phyloP scores from a whole-genome alignment of 768 basidiomycete species.

The Sutorius australiensis region DNA sequence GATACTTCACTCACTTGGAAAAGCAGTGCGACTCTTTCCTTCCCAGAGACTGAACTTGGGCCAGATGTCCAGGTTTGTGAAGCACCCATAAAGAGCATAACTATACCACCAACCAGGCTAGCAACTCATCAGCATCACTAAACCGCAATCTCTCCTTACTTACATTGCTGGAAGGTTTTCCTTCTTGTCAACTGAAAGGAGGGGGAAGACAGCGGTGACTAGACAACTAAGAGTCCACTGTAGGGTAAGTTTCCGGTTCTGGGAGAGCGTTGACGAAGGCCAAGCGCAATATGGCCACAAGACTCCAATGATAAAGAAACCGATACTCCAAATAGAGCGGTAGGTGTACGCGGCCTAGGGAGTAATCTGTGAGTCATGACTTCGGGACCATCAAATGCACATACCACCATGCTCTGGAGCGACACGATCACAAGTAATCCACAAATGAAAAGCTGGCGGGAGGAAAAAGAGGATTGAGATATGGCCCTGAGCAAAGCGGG shows the following conservation, averaged over 20 bases:
- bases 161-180: constrained; percentile 63
- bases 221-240: constrained; percentile 52
- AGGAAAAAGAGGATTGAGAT: constrained; percentile 23
- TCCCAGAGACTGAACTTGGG: not conserved
- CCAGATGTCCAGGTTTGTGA: constrained; percentile 12
- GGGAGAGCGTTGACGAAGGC: constrained; percentile 33
- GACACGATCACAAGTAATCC: constrained; percentile 36
- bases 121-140: constrained; percentile 6
- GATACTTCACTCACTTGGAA: constrained; percentile 22
- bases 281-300: constrained; percentile 62
- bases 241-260: constrained; percentile 26
- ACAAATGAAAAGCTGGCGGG: constrained; percentile 22
- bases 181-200: constrained; percentile 66
- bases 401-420: constrained; percentile 70
- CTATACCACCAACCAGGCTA: constrained; percentile 47
- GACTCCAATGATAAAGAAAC: constrained; percentile 55
- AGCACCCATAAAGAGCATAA: constrained; percentile 39
- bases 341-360: constrained; percentile 65
- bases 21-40: constrained; percentile 1
- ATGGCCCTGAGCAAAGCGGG: constrained; percentile 13
- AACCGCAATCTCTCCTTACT: constrained; percentile 21
- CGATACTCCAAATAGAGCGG: constrained; percentile 68
- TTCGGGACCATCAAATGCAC: constrained; percentile 24
- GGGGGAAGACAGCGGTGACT: constrained; percentile 61
- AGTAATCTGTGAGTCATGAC: not conserved